A percentile compares a stretch with the other conserved stretches of the same genome.
Evolutionary conservation across 495 filamentous ascomycete genomes (phyloP).

Genomic region (Lichenothelia convexa): DNA sequence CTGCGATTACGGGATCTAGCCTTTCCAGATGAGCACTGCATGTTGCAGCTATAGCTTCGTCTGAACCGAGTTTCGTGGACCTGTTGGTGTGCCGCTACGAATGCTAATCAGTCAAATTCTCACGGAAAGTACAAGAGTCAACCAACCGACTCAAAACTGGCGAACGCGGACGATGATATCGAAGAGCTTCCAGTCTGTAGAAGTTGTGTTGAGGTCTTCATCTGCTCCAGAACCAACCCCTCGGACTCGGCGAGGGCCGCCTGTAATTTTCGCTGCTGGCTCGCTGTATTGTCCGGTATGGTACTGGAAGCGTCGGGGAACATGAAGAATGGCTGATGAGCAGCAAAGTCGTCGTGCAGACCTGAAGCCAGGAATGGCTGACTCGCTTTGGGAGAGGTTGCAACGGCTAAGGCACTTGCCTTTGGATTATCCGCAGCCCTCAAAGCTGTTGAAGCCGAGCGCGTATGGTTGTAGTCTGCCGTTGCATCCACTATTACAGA

Average conservation of each 20-base stretch:
- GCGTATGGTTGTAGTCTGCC: too few species aligned
- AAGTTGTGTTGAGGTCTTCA: not conserved
- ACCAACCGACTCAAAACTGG: slow-evolving; percentile 8
- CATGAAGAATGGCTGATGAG: slow-evolving; percentile 11
- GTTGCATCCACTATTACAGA: too few species aligned
- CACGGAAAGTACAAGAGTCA: not conserved
- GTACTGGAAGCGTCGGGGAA: slow-evolving; percentile 14
- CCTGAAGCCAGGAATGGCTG: too few species aligned
- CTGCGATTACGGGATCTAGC: not conserved
- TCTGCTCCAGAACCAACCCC: too few species aligned
- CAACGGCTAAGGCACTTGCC: too few species aligned
- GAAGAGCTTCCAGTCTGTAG: slow-evolving; percentile 8
- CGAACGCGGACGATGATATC: slow-evolving; percentile 12
- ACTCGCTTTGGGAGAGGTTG: too few species aligned
- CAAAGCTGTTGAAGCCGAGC: too few species aligned
- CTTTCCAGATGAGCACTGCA: not conserved
- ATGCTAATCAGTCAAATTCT: not conserved
- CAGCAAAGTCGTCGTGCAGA: slow-evolving; percentile 6
- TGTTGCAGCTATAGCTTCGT: not conserved
- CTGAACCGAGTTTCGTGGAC: not conserved
- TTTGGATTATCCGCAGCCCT: too few species aligned
- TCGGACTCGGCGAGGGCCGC: slow-evolving; percentile 4
- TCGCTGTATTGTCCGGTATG: slow-evolving; percentile 10
- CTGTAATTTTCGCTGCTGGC: slow-evolving; percentile 13
- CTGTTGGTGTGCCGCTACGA: not conserved